These are phyloP conservation scores for Leccinum glutinopallens DNA, from an alignment of 1,284 basidiomycete genomes.

Conservation along the genomic window DNA sequence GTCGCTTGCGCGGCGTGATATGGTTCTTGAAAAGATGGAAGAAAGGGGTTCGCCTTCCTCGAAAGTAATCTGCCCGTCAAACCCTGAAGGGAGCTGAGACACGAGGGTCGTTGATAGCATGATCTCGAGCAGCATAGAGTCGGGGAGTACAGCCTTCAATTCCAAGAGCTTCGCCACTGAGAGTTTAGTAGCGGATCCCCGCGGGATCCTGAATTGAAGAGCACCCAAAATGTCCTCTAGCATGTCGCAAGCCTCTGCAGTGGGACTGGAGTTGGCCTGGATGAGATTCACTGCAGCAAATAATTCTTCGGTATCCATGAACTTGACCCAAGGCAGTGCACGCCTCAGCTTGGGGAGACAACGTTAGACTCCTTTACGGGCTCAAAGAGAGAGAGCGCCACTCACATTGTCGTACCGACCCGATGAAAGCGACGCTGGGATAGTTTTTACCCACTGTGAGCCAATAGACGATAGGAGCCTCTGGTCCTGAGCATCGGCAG, in stretches of 20 bases:
- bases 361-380: neutral
- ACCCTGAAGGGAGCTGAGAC: conserved; percentile 45
- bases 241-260: conserved; percentile 29
- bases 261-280: conserved; percentile 24
- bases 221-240: conserved; percentile 36
- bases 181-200: conserved; percentile 26
- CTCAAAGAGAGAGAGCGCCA: neutral
- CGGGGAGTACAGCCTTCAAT: conserved; percentile 39
- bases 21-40: conserved; percentile 27
- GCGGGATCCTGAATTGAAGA: conserved; percentile 17
- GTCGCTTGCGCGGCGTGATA: conserved; percentile 31
- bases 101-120: conserved; percentile 47
- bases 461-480: conserved; percentile 32
- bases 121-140: conserved; percentile 44
- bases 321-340: conserved; percentile 51
- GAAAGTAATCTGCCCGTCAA: conserved; percentile 38
- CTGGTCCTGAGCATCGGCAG: conserved; percentile 29
- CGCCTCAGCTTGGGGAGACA: conserved; percentile 34
- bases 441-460: conserved; percentile 36
- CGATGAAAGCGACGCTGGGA: conserved; percentile 19
- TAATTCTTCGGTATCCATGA: conserved; percentile 41
- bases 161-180: conserved; percentile 38
- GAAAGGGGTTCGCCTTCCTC: conserved; percentile 18
- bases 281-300: conserved; percentile 36
- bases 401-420: conserved; percentile 24